phyloP scores from a whole-genome alignment of 2,329 filamentous ascomycete species.

The Fusarium sp. region DNA sequence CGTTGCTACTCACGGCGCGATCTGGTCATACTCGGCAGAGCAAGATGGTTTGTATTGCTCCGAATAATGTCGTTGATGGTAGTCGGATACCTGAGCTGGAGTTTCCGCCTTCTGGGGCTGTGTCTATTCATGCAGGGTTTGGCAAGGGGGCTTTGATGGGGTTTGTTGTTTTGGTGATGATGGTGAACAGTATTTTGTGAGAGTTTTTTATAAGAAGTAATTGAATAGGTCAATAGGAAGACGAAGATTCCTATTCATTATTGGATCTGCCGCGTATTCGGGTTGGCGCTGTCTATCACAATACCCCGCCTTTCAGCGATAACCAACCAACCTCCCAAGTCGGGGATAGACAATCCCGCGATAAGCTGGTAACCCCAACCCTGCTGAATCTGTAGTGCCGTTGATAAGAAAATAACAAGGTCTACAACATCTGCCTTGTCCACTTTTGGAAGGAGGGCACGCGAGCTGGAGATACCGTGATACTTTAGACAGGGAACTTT shows the following conservation, averaged over 20 bases:
- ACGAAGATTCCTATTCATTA: background rate
- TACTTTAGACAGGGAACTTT: constrained; percentile 24
- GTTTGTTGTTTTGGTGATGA: background rate
- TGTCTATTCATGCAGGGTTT: background rate
- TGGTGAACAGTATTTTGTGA: background rate
- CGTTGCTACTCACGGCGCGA: background rate
- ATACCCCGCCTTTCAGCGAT: background rate
- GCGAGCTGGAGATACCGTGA: constrained; percentile 4
- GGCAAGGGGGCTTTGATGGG: background rate
- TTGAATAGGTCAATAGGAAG: background rate
- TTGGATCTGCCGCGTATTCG: constrained; percentile 1
- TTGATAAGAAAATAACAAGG: background rate
- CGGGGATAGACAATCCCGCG: background rate
- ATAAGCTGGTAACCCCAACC: accelerated
- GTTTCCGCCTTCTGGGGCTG: background rate
- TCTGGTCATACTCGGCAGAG: too few relatives aligned
- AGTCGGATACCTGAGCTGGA: background rate
- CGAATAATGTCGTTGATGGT: accelerated
- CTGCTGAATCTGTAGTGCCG: accelerated
- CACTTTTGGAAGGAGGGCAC: constrained; percentile 36
- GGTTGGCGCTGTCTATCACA: background rate
- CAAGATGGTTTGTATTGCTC: background rate
- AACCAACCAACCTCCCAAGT: background rate
- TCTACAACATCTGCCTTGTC: background rate
- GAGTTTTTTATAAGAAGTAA: background rate